These are phyloP conservation scores for Neohortaea acidophila DNA, from an alignment of 495 filamentous ascomycete species.

Conservation along the genomic window DNA sequence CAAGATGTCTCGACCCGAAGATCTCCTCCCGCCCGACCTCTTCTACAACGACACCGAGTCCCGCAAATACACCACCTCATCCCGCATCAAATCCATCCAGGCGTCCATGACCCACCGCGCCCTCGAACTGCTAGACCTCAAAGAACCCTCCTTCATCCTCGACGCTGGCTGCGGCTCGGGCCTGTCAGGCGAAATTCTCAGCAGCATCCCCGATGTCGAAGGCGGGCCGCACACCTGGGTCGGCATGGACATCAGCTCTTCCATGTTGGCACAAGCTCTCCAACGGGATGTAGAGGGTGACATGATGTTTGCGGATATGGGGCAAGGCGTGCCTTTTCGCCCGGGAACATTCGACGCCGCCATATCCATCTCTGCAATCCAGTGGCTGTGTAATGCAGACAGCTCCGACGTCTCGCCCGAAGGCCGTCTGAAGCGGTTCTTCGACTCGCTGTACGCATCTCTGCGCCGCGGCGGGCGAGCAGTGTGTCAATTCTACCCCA, in stretches of 20 bases:
- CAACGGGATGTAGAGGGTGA: slow-evolving; percentile 88
- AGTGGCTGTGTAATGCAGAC: slow-evolving; percentile 97
- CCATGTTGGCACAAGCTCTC: slow-evolving; percentile 83
- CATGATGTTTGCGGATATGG: slow-evolving; percentile 79
- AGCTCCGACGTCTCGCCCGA: slow-evolving; percentile 62
- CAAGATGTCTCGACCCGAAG: slow-evolving; percentile 90
- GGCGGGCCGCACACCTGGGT: slow-evolving; percentile 86
- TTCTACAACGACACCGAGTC: slow-evolving; percentile 94
- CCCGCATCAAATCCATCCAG: slow-evolving; percentile 88
- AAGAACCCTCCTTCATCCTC: slow-evolving; percentile 71
- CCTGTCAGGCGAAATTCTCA: slow-evolving; percentile 85
- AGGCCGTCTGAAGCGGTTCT: slow-evolving; percentile 67
- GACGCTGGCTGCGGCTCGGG: slow-evolving; percentile 93
- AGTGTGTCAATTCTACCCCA: slow-evolving; percentile 95
- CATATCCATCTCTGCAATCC: slow-evolving; percentile 83
- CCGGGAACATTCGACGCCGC: slow-evolving; percentile 88
- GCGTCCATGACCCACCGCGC: slow-evolving; percentile 85
- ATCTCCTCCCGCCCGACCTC: slow-evolving; percentile 81
- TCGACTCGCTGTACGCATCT: slow-evolving; percentile 77
- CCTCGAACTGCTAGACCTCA: slow-evolving; percentile 72
- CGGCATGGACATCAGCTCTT: slow-evolving; percentile 85
- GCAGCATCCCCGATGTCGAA: slow-evolving; percentile 43
- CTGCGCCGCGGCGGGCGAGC: slow-evolving; percentile 74
- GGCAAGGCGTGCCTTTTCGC: slow-evolving; percentile 88
- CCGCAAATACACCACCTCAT: slow-evolving; percentile 92